Percentiles rank a stretch among this genome's conserved stretches.
These are phyloP conservation scores for Furcasterigmium sp. DNA, from an alignment of 2,329 filamentous ascomycete genomes.

Conservation along the genomic window DNA sequence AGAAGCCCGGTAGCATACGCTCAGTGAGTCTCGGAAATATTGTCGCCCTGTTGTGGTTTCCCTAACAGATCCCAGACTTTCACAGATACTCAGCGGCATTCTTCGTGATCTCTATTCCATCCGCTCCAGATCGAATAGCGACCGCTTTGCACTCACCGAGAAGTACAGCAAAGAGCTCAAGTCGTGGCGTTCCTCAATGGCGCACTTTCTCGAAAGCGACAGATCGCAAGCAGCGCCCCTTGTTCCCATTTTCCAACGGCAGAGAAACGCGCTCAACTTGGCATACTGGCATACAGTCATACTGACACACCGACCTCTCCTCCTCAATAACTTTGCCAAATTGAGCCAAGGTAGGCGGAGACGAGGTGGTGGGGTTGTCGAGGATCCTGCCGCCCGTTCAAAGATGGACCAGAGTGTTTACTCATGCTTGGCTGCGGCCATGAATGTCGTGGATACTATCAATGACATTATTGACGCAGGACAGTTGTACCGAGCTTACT, in stretches of 20 bases:
- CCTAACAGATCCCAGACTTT: slow-evolving; percentile 14
- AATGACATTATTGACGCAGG: slow-evolving; percentile 26
- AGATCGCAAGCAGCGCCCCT: slow-evolving; percentile 25
- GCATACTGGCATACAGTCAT: slow-evolving; percentile 35
- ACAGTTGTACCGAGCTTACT: slow-evolving; percentile 31
- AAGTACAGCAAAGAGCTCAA: slow-evolving; percentile 22
- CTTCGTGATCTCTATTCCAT: slow-evolving; percentile 27
- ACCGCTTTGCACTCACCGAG: slow-evolving; percentile 17
- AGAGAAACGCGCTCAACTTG: slow-evolving; percentile 32
- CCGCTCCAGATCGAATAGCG: slow-evolving; percentile 19
- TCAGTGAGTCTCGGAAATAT: slow-evolving; percentile 14
- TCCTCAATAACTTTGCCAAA: slow-evolving; percentile 25
- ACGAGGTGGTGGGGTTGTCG: neutral
- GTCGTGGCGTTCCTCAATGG: slow-evolving; percentile 27
- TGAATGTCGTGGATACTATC: slow-evolving; percentile 28
- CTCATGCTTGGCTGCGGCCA: slow-evolving; percentile 29
- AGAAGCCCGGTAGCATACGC: slow-evolving; percentile 25
- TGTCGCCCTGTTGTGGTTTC: neutral
- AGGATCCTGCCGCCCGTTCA: neutral
- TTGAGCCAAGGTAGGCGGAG: slow-evolving; percentile 20
- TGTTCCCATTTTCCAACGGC: slow-evolving; percentile 30
- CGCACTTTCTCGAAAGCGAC: slow-evolving; percentile 32
- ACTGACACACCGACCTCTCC: slow-evolving; percentile 28
- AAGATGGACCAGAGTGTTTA: slow-evolving; percentile 12
- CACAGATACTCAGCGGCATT: slow-evolving; percentile 26